Conservation (phyloP, 768 basidiomycete genomes). For the Macrolepiota albuminosa region DNA sequence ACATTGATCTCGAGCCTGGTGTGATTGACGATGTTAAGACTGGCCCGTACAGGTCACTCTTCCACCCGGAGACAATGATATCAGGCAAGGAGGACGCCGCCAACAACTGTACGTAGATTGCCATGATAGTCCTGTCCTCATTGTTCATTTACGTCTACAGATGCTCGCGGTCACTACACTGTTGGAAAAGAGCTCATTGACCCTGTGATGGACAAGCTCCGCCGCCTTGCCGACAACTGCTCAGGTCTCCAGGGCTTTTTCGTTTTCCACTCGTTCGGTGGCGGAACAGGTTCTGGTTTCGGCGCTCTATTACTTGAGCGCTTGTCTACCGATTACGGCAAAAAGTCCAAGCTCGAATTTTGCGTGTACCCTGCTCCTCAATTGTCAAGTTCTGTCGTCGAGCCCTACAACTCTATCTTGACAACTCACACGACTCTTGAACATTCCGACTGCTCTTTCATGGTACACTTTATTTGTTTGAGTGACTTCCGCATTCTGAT, state of each 20-base stretch:
- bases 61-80: constrained; percentile 98
- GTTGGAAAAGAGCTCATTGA: constrained; percentile 99
- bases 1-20: constrained; percentile 96
- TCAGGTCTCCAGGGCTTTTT: constrained; percentile 99
- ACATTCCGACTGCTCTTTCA: constrained; percentile 99
- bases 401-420: constrained; percentile 97
- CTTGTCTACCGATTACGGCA: constrained; percentile 97
- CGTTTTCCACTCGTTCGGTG: constrained; percentile 99
- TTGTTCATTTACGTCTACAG: constrained; percentile 31
- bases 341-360: constrained; percentile 99
- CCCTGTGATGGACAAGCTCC: constrained; percentile 93
- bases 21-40: constrained; percentile 97
- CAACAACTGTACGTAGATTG: constrained; percentile 76
- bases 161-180: constrained; percentile 98
- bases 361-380: constrained; percentile 95
- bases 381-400: constrained; percentile 93
- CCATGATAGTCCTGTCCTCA: not conserved
- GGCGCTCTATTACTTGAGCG: constrained; percentile 96
- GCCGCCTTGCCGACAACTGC: constrained; percentile 97
- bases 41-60: constrained; percentile 93
- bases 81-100: constrained; percentile 99
- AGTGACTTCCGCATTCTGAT: not conserved
- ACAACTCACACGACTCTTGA: constrained; percentile 99
- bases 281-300: constrained; percentile 98
- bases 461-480: constrained; percentile 48